Percentiles rank a stretch among this genome's conserved stretches.
phyloP scores from a whole-genome alignment of 176 grass and related monocot genomes.

The Eleusine coracana region DNA sequence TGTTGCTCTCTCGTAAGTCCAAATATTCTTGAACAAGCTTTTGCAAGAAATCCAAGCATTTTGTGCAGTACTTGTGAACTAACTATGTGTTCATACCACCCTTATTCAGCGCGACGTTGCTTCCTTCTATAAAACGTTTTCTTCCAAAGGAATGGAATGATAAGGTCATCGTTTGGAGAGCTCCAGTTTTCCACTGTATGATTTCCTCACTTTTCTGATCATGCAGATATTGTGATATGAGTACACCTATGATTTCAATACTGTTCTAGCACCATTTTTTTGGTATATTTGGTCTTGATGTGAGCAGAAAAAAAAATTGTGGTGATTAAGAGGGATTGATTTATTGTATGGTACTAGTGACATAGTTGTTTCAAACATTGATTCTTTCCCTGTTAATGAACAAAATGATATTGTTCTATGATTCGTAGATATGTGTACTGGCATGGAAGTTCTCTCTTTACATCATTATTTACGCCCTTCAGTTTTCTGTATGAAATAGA shows the following conservation, averaged over 20 bases:
- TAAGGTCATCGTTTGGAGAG: conserved; percentile 55
- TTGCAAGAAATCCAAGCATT: conserved; percentile 14
- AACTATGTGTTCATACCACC: neutral
- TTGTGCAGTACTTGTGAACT: neutral
- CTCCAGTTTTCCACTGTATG: conserved; percentile 74
- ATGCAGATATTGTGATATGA: conserved; percentile 2
- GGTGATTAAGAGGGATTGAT: neutral
- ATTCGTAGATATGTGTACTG: neutral
- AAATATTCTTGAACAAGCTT: neutral
- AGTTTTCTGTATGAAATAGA: neutral
- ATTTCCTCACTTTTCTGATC: neutral
- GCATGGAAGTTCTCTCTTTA: neutral
- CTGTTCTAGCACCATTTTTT: neutral
- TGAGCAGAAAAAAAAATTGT: neutral
- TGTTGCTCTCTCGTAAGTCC: conserved; percentile 71
- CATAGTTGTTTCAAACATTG: neutral
- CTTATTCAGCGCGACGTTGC: conserved; percentile 69
- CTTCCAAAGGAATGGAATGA: conserved; percentile 83
- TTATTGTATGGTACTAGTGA: neutral
- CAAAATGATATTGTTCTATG: neutral
- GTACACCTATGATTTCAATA: neutral
- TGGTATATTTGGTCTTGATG: neutral
- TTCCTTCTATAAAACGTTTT: conserved; percentile 76
- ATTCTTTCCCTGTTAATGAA: neutral
- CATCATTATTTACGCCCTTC: neutral